Conservation (phyloP, 129 eudicot genomes). For the Ambrosia trifida region DNA sequence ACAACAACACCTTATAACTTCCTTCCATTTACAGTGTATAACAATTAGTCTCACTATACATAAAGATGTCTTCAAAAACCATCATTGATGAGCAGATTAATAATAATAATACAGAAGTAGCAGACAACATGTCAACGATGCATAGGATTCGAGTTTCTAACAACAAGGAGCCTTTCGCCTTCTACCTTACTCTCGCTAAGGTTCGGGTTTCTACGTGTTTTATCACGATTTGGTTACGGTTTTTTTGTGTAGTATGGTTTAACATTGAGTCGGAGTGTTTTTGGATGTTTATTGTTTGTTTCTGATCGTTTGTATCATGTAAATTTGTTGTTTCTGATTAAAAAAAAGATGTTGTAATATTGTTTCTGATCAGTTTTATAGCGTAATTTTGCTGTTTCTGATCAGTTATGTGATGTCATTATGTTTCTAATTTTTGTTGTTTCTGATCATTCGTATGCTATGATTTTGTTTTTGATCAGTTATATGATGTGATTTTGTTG, state of each 20-base stretch:
- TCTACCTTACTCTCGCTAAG: slow-evolving; percentile 41
- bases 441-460: neutral
- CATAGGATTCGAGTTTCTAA: slow-evolving; percentile 34
- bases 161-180: slow-evolving; percentile 32
- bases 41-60: slow-evolving; percentile 14
- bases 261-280: neutral
- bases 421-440: neutral
- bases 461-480: too few relatives aligned
- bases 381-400: neutral
- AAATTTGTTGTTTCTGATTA: too few relatives aligned
- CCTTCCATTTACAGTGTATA: slow-evolving; percentile 19
- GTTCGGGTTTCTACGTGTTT: slow-evolving; percentile 20
- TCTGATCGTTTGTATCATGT: neutral
- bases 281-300: neutral
- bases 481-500: too few relatives aligned
- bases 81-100: slow-evolving; percentile 26
- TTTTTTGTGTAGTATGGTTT: neutral
- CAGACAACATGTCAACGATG: slow-evolving; percentile 17
- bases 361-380: neutral
- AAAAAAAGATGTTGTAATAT: neutral
- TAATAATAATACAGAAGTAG: neutral
- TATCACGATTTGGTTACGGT: neutral
- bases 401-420: neutral
- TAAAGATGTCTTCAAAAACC: slow-evolving; percentile 18
- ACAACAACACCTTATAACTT: neutral